Percentiles rank a stretch among this genome's conserved stretches.
Conservation (phyloP, 2,329 filamentous ascomycete species). For the Periconia digitata region DNA sequence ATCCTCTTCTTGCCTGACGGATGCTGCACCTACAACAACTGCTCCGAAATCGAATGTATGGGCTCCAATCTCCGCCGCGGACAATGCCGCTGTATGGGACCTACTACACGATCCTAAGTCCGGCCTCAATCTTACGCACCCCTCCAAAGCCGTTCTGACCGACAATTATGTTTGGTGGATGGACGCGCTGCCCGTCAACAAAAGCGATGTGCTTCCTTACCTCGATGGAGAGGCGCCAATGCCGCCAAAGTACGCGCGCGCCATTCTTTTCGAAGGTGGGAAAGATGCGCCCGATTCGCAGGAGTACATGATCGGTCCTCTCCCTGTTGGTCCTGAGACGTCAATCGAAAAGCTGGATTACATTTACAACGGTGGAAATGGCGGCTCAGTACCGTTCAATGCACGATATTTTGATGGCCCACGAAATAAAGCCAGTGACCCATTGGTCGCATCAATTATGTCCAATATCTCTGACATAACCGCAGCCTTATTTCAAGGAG, state of each 20-base stretch:
- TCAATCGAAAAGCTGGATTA: constrained; percentile 29
- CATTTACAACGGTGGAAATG: constrained; percentile 40
- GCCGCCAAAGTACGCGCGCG: constrained; percentile 50
- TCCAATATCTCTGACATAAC: constrained; percentile 52
- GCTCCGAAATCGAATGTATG: constrained; percentile 48
- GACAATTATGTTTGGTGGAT: constrained; percentile 53
- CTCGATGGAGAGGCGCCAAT: constrained; percentile 40
- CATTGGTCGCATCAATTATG: constrained; percentile 44
- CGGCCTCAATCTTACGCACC: constrained; percentile 51
- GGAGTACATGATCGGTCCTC: constrained; percentile 54
- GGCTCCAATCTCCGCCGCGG: constrained; percentile 45
- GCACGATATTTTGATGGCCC: constrained; percentile 26
- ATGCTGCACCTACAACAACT: constrained; percentile 13
- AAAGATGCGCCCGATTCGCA: constrained; percentile 48
- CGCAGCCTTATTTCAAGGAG: constrained; percentile 38
- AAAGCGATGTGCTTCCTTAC: constrained; percentile 50
- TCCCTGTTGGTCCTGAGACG: constrained; percentile 45
- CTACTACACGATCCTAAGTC: constrained; percentile 45
- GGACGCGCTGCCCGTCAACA: constrained; percentile 54
- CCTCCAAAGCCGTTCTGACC: constrained; percentile 39
- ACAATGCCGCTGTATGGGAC: constrained; percentile 49
- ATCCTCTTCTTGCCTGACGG: constrained; percentile 13
- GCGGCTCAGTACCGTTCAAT: constrained; percentile 31
- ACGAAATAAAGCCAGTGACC: constrained; percentile 32
- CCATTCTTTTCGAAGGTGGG: constrained; percentile 50